Base-by-base conservation (phyloP, 371 early-diverging fungal genomes). In the Mortierella sp. region DNA sequence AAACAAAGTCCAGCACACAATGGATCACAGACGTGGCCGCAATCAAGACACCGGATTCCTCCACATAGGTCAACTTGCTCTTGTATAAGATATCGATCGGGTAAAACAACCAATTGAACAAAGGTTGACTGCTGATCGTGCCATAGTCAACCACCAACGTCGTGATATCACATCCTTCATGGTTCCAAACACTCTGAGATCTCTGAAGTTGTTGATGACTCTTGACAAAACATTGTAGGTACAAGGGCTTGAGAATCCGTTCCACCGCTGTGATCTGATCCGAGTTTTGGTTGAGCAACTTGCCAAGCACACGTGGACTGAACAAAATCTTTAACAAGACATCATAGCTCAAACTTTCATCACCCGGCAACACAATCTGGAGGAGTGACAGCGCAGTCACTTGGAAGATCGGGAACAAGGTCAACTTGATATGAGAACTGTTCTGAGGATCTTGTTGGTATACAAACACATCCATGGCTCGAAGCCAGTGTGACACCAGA, bases 11-110 rank as follows among this genome's bases (percentile, higher is more conserved):
- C 7, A 79, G 65, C 0, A 72, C 52, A 14, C 81, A 79, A 51
- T 82, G 74, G 7, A 75, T 80, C 25, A 89, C 71, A 3, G 85
- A 84, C 3, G 77, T 81, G 1, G 74, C 66, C 1, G 85, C 81
- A 7, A 85, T 74, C 30, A 70, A 60, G 3, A 72, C 62, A 58
- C 83, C 82, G 4, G 79, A 79, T 46, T 74, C 79, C 57, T 82
- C 79, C 12, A 74, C 82, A 64, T 74, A 74, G 1, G 74, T 79
- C 50, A 82, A 59, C 63, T 81, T 85, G 30, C 77, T 74, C 64
- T 83, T 83, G 72, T 85, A 87, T 44, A 86, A 37, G 44, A 85
- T 82, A 62, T 86, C 87, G 63, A 89, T 85, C 46, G 89, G 89
- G 43, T 83, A 85, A 61, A 86, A 82, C n/a, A 87, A 37, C 82